Evolutionary conservation across 768 basidiomycete species (phyloP).

Genomic region (Sistotremastrum niveocremeum): DNA sequence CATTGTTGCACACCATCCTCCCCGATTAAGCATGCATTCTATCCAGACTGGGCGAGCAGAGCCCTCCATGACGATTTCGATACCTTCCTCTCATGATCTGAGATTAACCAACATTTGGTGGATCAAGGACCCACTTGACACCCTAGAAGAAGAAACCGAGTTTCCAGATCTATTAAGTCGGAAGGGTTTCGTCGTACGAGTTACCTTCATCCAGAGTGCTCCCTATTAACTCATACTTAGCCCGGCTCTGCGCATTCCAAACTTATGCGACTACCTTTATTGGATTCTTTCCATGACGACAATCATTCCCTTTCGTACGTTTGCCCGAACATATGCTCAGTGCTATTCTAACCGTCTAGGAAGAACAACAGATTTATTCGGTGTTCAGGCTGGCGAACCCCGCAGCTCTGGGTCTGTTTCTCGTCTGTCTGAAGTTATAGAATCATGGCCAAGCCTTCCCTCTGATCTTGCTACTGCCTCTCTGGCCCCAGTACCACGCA

Average conservation of each 20-base stretch:
- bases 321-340: constrained; percentile 2
- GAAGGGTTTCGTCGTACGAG: constrained; percentile 45
- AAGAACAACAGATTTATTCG: constrained; percentile 70
- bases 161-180: constrained; percentile 68
- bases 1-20: constrained; percentile 58
- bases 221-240: constrained; percentile 26
- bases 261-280: constrained; percentile 51
- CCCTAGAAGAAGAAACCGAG: constrained; percentile 20
- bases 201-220: constrained; percentile 1
- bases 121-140: constrained; percentile 30
- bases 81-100: constrained; percentile 7
- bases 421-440: constrained; percentile 44
- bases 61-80: constrained; percentile 28
- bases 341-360: constrained; percentile 8
- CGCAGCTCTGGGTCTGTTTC: constrained; percentile 26
- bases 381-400: constrained; percentile 59
- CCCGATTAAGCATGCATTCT: constrained; percentile 57
- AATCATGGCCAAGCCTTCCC: constrained; percentile 55
- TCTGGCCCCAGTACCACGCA: constrained; percentile 32
- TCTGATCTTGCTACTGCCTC: constrained; percentile 44
- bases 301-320: constrained; percentile 50
- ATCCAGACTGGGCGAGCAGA: constrained; percentile 60
- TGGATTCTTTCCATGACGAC: constrained; percentile 61
- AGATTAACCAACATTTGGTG: constrained; percentile 54
- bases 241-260: constrained; percentile 68